A percentile compares a stretch with the other conserved stretches of the same genome.
Evolutionary conservation across 2,329 filamentous ascomycete genomes (phyloP).

Genomic region (Botryotinia calthae): DNA sequence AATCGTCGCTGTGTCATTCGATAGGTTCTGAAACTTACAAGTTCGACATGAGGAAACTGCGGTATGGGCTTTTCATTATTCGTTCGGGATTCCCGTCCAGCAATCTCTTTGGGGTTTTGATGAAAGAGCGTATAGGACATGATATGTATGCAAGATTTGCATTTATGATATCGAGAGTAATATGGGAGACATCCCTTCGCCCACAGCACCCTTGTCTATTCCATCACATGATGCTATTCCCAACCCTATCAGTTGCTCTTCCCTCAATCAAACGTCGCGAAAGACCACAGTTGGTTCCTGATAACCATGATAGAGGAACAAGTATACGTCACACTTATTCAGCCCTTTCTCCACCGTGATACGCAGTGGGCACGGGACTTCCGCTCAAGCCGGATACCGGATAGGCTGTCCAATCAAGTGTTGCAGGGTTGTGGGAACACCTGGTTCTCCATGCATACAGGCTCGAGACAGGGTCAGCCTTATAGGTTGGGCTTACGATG

Average conservation of each 20-base stretch:
- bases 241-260: not conserved
- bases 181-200: not conserved
- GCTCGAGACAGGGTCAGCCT: conserved; percentile 17
- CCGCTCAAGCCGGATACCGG: conserved; percentile 4
- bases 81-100: not conserved
- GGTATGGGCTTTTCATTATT: not conserved
- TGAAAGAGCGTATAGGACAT: not conserved
- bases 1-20: not conserved
- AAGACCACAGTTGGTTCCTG: not conserved
- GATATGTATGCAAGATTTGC: not conserved
- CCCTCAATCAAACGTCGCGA: not conserved
- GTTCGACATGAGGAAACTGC: not conserved
- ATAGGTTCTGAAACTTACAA: not conserved
- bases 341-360: not conserved
- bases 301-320: not conserved
- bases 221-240: not conserved
- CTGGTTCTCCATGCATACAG: conserved; percentile 7
- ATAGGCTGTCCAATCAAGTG: conserved; percentile 4
- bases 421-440: not conserved
- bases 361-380: not conserved
- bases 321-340: not conserved
- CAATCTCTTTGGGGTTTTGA: not conserved
- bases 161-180: not conserved
- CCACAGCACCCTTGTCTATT: not conserved
- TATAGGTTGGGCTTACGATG: conserved; percentile 2